Evolutionary conservation across 2,329 filamentous ascomycete genomes (phyloP).

Genomic region (Claviceps quebecensis): DNA sequence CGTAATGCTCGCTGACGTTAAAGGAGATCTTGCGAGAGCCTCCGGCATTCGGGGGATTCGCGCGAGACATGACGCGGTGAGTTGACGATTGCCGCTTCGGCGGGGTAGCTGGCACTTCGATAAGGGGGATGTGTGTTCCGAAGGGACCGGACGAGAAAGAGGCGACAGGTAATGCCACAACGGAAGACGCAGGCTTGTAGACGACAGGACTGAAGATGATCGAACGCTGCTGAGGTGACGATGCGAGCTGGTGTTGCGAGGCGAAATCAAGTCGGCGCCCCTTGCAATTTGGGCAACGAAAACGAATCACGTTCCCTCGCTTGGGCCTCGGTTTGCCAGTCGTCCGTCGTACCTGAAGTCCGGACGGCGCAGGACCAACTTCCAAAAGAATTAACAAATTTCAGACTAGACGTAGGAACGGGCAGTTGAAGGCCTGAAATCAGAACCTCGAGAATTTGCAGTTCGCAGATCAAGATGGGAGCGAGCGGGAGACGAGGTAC

Average conservation of each 20-base stretch:
- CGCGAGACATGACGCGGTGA: slow-evolving; percentile 36
- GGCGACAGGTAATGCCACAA: neutral
- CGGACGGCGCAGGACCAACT: neutral
- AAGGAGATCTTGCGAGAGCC: slow-evolving; percentile 92
- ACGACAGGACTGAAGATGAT: neutral
- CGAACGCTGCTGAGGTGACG: neutral
- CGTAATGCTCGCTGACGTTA: slow-evolving; percentile 98
- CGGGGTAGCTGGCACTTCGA: neutral
- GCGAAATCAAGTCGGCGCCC: slow-evolving; percentile 1
- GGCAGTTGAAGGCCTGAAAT: too few relatives aligned
- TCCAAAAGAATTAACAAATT: neutral
- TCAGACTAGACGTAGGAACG: neutral
- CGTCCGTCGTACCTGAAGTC: neutral
- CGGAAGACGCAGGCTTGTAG: neutral
- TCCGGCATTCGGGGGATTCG: slow-evolving; percentile 41
- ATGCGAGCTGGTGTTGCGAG: slow-evolving; percentile 1
- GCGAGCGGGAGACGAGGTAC: too few relatives aligned
- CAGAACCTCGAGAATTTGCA: too few relatives aligned
- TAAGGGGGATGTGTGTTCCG: neutral
- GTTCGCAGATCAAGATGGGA: too few relatives aligned
- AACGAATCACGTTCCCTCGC: slow-evolving; percentile 5
- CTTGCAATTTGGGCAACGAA: slow-evolving; percentile 2
- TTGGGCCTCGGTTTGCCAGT: slow-evolving; percentile 4
- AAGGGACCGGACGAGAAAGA: neutral
- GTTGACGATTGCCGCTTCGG: neutral